These are phyloP conservation scores for Podospora didyma DNA, from an alignment of 495 filamentous ascomycete genomes.

Conservation along the genomic window DNA sequence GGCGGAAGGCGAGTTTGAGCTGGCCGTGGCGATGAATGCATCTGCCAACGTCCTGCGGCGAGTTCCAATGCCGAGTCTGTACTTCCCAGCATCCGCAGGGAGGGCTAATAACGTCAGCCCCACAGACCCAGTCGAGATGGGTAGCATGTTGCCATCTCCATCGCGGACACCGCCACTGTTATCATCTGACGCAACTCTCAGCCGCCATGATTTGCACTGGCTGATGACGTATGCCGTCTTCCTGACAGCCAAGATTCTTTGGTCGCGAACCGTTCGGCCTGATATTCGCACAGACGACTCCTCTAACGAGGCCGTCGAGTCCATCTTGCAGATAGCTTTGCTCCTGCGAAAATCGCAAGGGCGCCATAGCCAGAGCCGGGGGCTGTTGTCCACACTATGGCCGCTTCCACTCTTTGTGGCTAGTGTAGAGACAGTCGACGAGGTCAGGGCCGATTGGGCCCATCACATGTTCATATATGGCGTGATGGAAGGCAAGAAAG, in stretches of 20 bases:
- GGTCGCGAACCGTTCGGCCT: constrained; percentile 13
- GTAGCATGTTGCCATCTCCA: not conserved
- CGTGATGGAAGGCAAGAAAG: not conserved
- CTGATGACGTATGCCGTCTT: constrained; percentile 17
- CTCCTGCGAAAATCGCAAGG: constrained; percentile 12
- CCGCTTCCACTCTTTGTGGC: constrained; percentile 27
- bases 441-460: constrained; percentile 27
- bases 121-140: not conserved
- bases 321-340: constrained; percentile 18
- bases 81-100: not conserved
- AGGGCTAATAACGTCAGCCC: not conserved
- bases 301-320: constrained; percentile 11
- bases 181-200: constrained; percentile 1
- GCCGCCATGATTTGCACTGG: constrained; percentile 14
- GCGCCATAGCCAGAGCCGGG: not conserved
- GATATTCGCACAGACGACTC: constrained; percentile 14
- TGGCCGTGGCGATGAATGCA: constrained; percentile 13
- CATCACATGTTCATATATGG: constrained; percentile 16
- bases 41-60: constrained; percentile 9
- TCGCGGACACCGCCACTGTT: not conserved
- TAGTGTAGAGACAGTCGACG: constrained; percentile 26
- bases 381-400: constrained; percentile 17
- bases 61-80: not conserved
- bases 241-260: constrained; percentile 17
- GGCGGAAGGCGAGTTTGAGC: constrained; percentile 15